These are phyloP conservation scores for Noccaea caerulescens DNA, from an alignment of 345 rosid species.

Conservation along the genomic window DNA sequence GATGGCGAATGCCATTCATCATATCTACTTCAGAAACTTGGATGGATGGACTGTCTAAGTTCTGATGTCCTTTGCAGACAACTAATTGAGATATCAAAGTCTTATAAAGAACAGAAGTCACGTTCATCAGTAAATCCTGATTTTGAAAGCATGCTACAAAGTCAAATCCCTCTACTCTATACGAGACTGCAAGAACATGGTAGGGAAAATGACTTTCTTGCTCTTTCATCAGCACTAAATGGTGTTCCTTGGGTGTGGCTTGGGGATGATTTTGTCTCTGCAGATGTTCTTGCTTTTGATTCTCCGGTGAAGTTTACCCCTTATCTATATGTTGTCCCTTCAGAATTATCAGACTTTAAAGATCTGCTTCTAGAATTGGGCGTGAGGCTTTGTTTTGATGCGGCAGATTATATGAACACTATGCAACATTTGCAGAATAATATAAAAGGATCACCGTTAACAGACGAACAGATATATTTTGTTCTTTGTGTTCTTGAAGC, in stretches of 20 bases:
- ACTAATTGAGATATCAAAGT: constrained; percentile 72
- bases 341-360: constrained; percentile 81
- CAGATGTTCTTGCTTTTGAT: constrained; percentile 90
- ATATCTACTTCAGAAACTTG: constrained; percentile 74
- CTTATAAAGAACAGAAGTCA: constrained; percentile 59
- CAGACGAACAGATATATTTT: constrained; percentile 74
- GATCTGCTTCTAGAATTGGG: constrained; percentile 81
- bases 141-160: constrained; percentile 62
- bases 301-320: constrained; percentile 95
- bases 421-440: constrained; percentile 71
- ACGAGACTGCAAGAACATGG: constrained; percentile 63
- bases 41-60: constrained; percentile 71
- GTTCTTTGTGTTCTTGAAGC: constrained; percentile 87
- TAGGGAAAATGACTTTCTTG: constrained; percentile 62
- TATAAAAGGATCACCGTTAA: constrained; percentile 61
- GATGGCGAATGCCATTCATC: constrained; percentile 67
- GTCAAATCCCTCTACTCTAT: constrained; percentile 69
- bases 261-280: constrained; percentile 84
- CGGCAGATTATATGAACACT: constrained; percentile 76
- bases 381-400: constrained; percentile 78
- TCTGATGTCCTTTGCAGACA: constrained; percentile 63
- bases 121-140: constrained; percentile 52
- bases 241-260: constrained; percentile 93
- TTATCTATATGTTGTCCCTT: constrained; percentile 93
- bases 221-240: constrained; percentile 63